Evolutionary conservation across 2,329 filamentous ascomycete species (phyloP), one percentile per base, ranked within the genome.

Genomic region (Fusarium coicis): DNA sequence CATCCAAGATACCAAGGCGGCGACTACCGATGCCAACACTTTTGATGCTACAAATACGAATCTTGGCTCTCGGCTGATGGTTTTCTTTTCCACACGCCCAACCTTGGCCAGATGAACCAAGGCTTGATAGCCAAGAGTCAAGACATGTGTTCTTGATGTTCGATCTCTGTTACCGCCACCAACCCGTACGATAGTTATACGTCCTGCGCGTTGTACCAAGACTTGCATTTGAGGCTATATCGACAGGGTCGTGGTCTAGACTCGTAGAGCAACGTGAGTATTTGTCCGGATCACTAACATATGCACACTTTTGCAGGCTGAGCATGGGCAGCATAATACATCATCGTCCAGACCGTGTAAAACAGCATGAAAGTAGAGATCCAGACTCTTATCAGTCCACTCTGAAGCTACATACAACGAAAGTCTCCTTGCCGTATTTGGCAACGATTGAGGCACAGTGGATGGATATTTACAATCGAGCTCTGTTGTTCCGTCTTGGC

Each of bases 11-110:
- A 63, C 70, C 71, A 72, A 74, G 66, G 54, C 66, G 62, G 67
- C 42, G 63, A 49, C 70, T 64, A 56, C 70, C 70, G 71, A 72
- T 58, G 58, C 49, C 49, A 72, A 72, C 42, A 43, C 50, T 28
- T 68, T 28, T 21, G 68, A 55, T 55, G 53, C 42, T 53, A 55
- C 36, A 32, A 26, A 53, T 34, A 34, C 23, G 26, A n/a, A 34
- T 49, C 70, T 73, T 73, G 70, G 61, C 69, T 54, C 59, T 70
- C 57, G 64, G 64, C 66, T 60, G 34, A 26, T 66, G 44, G 44
- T 28, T 32, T 44, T 55, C 53, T 44, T 26, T 21, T 34, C 28
- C n/a, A 46, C 39, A 34, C 54, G 39, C 40, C 40, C 53, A 30
- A 26, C 40, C 39, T 57, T 28, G n/a, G 23, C 39, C 40, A 57